Percentiles rank a stretch among this genome's conserved stretches.
Conservation (phyloP, 257 asterid genomes). For the Gardenia jasminoides region DNA sequence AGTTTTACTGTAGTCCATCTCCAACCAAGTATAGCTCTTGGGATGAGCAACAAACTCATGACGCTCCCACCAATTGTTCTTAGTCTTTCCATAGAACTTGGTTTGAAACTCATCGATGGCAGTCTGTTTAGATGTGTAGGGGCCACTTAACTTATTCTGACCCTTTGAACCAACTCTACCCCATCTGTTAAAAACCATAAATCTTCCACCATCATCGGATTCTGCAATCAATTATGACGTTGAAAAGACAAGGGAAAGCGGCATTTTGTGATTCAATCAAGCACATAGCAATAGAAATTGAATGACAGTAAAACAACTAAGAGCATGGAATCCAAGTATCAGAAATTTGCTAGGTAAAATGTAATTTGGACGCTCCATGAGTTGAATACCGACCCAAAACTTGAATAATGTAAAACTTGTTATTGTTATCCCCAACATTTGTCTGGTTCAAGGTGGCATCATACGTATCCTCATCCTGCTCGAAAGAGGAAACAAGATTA, state of each 20-base stretch:
- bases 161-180: slow-evolving; percentile 98
- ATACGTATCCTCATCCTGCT: slow-evolving; percentile 72
- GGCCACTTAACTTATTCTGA: slow-evolving; percentile 64
- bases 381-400: slow-evolving; percentile 51
- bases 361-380: background rate
- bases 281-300: background rate
- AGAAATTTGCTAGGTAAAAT: background rate
- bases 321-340: background rate
- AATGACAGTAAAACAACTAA: background rate
- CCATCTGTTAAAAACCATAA: slow-evolving; percentile 80
- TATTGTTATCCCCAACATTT: slow-evolving; percentile 80
- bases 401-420: slow-evolving; percentile 80
- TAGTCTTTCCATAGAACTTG: slow-evolving; percentile 74
- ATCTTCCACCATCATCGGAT: slow-evolving; percentile 72
- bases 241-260: background rate
- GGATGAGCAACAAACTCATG: slow-evolving; percentile 57
- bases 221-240: slow-evolving; percentile 43
- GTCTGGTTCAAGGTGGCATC: slow-evolving; percentile 97
- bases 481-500: slow-evolving; percentile 4
- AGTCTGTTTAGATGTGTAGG: slow-evolving; percentile 46
- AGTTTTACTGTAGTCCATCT: slow-evolving; percentile 83
- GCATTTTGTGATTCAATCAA: background rate
- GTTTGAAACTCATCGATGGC: slow-evolving; percentile 64
- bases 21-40: slow-evolving; percentile 73
- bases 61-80: slow-evolving; percentile 61